Evolutionary conservation across 1,284 basidiomycete species (phyloP).

Genomic region (Kalmanozyma brasiliensis): DNA sequence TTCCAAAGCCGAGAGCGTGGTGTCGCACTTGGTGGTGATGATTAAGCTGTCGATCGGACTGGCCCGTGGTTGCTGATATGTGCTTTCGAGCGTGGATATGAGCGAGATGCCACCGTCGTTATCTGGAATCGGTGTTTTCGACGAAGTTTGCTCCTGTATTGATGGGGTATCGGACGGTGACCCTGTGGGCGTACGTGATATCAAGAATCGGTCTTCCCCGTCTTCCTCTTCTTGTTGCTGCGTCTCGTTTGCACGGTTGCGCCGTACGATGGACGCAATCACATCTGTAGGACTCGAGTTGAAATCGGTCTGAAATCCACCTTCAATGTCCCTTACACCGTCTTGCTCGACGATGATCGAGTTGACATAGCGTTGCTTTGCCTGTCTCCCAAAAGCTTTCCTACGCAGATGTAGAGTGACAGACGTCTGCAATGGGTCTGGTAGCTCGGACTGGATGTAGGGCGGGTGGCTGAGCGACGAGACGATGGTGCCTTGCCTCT

Average conservation of each 20-base stretch:
- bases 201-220: conserved; percentile 16
- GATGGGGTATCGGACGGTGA: conserved; percentile 7
- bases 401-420: conserved; percentile 57
- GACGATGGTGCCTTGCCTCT: conserved; percentile 27
- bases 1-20: conserved; percentile 75
- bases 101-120: conserved; percentile 44
- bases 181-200: conserved; percentile 24
- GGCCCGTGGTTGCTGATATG: conserved; percentile 26
- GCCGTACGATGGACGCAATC: conserved; percentile 31
- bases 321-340: conserved; percentile 45
- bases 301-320: conserved; percentile 51
- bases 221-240: conserved; percentile 11
- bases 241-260: conserved; percentile 5
- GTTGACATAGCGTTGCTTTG: conserved; percentile 20
- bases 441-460: conserved; percentile 39
- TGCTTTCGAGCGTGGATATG: conserved; percentile 32
- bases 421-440: conserved; percentile 37
- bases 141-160: conserved; percentile 26
- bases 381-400: conserved; percentile 26
- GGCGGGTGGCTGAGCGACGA: conserved; percentile 47
- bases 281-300: conserved; percentile 34
- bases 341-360: conserved; percentile 52
- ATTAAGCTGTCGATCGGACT: conserved; percentile 72
- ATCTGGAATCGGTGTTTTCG: conserved; percentile 32
- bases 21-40: conserved; percentile 82